These are phyloP conservation scores for Isoetes taiwanensis DNA, from an alignment of 75 land plant species.

Conservation along the genomic window DNA sequence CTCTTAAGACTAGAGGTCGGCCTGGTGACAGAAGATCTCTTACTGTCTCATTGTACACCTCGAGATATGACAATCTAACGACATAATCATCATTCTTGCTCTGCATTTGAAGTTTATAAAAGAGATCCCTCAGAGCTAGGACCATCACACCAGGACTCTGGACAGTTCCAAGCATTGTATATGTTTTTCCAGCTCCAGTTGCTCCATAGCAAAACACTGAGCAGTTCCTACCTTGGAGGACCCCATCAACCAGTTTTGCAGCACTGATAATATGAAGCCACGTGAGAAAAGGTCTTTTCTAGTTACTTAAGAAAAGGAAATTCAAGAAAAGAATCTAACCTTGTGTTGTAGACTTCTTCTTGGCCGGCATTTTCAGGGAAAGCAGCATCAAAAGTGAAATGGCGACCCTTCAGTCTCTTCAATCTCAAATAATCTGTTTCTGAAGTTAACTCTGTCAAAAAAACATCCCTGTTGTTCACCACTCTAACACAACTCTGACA, in stretches of 20 bases:
- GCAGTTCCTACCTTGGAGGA: constrained; percentile 14
- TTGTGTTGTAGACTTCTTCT: constrained; percentile 13
- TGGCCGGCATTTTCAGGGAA: constrained; percentile 13
- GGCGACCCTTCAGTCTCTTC: constrained; percentile 16
- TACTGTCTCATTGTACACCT: constrained; percentile 23
- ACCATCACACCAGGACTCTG: constrained; percentile 20
- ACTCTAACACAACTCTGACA: constrained; percentile 12
- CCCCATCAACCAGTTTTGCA: constrained; percentile 16
- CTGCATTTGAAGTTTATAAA: constrained; percentile 9
- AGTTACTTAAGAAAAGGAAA: no score
- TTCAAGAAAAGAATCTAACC: background rate
- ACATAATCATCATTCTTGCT: constrained; percentile 8
- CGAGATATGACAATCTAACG: constrained; percentile 14
- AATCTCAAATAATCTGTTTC: constrained; percentile 19
- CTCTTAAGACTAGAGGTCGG: constrained; percentile 12
- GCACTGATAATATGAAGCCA: no score
- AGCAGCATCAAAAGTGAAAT: constrained; percentile 19
- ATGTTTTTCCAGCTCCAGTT: constrained; percentile 25
- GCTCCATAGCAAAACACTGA: constrained; percentile 29
- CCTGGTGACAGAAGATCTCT: constrained; percentile 19
- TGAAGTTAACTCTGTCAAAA: constrained; percentile 1
- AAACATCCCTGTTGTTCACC: constrained; percentile 8
- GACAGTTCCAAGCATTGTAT: constrained; percentile 22
- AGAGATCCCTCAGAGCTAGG: constrained; percentile 14
- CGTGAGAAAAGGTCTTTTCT: no score